Percentiles rank a stretch among this genome's conserved stretches.
phyloP scores from a whole-genome alignment of 352 stramenopile genomes.

The Lagenidium sp. region DNA sequence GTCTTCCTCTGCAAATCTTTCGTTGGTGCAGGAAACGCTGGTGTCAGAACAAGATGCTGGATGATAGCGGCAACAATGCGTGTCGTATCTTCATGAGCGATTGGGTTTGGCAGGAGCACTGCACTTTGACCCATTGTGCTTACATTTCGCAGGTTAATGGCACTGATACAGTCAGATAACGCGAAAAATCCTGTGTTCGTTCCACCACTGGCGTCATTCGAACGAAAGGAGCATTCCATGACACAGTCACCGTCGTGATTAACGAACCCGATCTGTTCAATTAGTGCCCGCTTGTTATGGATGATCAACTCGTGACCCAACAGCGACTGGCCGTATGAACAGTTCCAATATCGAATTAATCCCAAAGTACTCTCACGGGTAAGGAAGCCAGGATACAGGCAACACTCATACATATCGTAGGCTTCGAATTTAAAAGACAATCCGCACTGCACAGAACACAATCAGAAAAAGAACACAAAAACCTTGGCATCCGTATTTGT shows the following conservation, averaged over 20 bases:
- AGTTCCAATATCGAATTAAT: conserved; percentile 51
- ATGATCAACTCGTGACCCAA: conserved; percentile 27
- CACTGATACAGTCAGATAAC: conserved; percentile 28
- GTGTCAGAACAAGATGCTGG: conserved; percentile 20
- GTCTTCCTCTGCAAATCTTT: conserved; percentile 40
- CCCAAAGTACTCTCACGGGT: conserved; percentile 33
- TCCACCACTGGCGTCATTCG: no score
- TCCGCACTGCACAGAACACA: conserved; percentile 25
- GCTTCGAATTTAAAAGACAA: conserved; percentile 54
- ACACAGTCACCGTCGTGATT: conserved; percentile 36
- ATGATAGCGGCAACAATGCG: conserved; percentile 29
- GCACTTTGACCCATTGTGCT: conserved; percentile 16
- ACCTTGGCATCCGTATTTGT: not conserved
- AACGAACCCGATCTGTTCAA: conserved; percentile 27
- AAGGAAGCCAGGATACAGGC: conserved; percentile 43
- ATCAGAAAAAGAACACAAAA: not conserved
- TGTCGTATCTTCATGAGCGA: conserved; percentile 29
- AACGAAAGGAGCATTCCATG: conserved; percentile 18
- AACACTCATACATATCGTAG: conserved; percentile 38
- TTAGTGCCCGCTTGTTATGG: conserved; percentile 20
- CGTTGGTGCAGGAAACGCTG: conserved; percentile 35
- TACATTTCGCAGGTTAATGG: conserved; percentile 46
- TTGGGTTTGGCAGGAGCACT: conserved; percentile 11
- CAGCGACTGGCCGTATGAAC: conserved; percentile 34
- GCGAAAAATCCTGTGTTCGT: no score